Conservation (phyloP, 805 yeast genomes). For the Clavispora phyllophila region DNA sequence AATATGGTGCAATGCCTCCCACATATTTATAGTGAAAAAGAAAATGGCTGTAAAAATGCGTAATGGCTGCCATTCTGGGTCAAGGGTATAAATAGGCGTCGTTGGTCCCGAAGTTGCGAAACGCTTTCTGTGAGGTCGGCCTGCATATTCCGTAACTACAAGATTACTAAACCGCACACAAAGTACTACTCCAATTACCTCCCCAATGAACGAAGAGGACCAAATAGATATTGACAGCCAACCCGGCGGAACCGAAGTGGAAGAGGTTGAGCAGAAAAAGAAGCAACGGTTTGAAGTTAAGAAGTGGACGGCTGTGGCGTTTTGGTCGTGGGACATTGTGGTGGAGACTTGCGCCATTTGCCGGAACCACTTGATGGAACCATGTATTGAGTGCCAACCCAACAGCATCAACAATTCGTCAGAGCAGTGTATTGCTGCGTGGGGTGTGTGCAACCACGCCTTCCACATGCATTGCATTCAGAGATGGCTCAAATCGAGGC, state of each 20-base stretch:
- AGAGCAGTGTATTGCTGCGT: slow-evolving; percentile 87
- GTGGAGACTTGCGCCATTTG: slow-evolving; percentile 98
- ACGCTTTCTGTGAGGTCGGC: not conserved
- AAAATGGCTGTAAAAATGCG: not conserved
- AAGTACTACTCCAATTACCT: not conserved
- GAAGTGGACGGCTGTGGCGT: slow-evolving; percentile 99
- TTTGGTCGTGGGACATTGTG: slow-evolving; percentile 97
- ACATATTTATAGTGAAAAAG: no score
- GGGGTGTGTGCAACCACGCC: slow-evolving; percentile 98
- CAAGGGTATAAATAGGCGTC: not conserved
- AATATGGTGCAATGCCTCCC: no score
- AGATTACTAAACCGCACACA: not conserved
- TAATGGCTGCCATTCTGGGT: not conserved
- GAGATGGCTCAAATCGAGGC: slow-evolving; percentile 91
- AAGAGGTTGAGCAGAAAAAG: slow-evolving; percentile 22
- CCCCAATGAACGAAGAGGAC: slow-evolving; percentile 10
- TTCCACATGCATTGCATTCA: slow-evolving; percentile 96
- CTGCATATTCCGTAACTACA: slow-evolving; percentile 1
- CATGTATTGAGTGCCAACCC: slow-evolving; percentile 95
- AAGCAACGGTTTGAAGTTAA: slow-evolving; percentile 85
- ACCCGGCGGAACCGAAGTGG: slow-evolving; percentile 13
- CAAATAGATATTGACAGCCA: slow-evolving; percentile 11
- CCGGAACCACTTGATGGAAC: slow-evolving; percentile 96
- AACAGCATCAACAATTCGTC: slow-evolving; percentile 52
- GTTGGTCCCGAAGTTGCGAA: not conserved